Evolutionary conservation across 305 asterid genomes (phyloP), one percentile per base, ranked within the genome.

Genomic region (Solanum hybrid): DNA sequence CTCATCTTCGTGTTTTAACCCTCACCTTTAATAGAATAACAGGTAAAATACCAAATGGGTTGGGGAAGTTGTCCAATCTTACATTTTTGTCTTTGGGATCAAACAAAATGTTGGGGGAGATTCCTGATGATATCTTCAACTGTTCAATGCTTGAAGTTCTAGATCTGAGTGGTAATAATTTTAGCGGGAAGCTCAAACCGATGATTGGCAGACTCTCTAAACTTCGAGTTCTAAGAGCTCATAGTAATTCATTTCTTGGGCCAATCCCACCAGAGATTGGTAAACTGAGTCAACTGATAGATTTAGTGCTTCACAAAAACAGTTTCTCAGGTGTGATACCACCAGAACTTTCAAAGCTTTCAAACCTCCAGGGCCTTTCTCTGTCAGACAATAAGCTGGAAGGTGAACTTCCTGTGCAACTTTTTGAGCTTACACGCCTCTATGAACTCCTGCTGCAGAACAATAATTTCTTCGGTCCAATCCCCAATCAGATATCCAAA

Each of bases 201-300:
- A 76, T 79, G 51, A 83, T 96, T 86, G 95, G 98, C 72, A 93
- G 89, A 39, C 91, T 96, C 83, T 77, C 24, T n/a, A 96, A 92
- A 78, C 97, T 97, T 79, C 90, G 90, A 78, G 90, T 83, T 38
- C 61, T 97, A 65, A 91, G 94, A 75, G 90, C 90, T 15, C 45
- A 83, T 6, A 89, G 33, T 6, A 93, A 93, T 85, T 90, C 90
- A 6, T 87, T 96, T 38, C 90, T 77, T 17, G 99, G 99, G 20
- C n/a, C 89, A 37, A 94, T 97, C 85, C 99, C 98, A 4, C 89
- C 86, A 85, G 97, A 95, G 92, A 94, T 95, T 37, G 97, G 95
- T 12, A 92, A 93, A 77, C 90, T 97, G 88, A 94, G 93, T 76
- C 89, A 45, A 41, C 91, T 96, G 80, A 68, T 93, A 22, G 92